phyloP scores from a whole-genome alignment of 2,329 filamentous ascomycete species.

The Shiraia bambusicola region DNA sequence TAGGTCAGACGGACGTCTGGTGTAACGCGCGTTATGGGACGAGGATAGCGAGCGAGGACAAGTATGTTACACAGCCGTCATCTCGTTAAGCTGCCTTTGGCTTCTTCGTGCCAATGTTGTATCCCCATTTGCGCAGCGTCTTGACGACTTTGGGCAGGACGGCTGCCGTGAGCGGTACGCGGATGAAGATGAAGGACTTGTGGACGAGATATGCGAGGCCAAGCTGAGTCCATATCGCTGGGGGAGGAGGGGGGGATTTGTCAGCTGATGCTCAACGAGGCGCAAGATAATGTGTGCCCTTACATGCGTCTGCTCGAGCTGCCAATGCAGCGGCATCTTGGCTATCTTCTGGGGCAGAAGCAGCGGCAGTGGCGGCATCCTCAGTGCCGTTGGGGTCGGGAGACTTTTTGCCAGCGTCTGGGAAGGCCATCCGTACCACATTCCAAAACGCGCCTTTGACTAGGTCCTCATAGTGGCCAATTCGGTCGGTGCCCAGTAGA shows the following conservation, averaged over 20 bases:
- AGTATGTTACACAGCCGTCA: too few species aligned
- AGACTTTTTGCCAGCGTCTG: conserved; percentile 55
- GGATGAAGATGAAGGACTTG: conserved; percentile 94
- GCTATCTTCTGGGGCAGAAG: conserved; percentile 32
- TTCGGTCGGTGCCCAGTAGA: conserved; percentile 78
- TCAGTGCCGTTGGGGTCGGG: conserved; percentile 47
- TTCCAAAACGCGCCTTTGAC: conserved; percentile 62
- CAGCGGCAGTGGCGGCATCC: conserved; percentile 30
- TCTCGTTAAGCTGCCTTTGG: conserved; percentile 31
- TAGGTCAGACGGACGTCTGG: neutral
- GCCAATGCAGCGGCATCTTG: conserved; percentile 62
- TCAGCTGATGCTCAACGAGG: conserved; percentile 11
- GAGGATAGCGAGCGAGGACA: too few species aligned
- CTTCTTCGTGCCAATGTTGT: conserved; percentile 83
- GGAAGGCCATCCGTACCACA: conserved; percentile 62
- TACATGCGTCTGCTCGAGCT: conserved; percentile 70
- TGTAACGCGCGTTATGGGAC: neutral
- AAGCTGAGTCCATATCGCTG: conserved; percentile 78
- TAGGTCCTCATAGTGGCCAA: conserved; percentile 73
- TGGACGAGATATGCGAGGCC: conserved; percentile 95
- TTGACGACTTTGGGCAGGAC: conserved; percentile 95
- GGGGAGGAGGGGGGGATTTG: neutral
- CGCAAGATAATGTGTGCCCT: conserved; percentile 35
- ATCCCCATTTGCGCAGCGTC: conserved; percentile 82
- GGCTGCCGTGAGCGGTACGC: conserved; percentile 89